A percentile compares a stretch with the other conserved stretches of the same genome.
Conservation (phyloP, 2,329 filamentous ascomycete genomes). For the Graphium sp. region DNA sequence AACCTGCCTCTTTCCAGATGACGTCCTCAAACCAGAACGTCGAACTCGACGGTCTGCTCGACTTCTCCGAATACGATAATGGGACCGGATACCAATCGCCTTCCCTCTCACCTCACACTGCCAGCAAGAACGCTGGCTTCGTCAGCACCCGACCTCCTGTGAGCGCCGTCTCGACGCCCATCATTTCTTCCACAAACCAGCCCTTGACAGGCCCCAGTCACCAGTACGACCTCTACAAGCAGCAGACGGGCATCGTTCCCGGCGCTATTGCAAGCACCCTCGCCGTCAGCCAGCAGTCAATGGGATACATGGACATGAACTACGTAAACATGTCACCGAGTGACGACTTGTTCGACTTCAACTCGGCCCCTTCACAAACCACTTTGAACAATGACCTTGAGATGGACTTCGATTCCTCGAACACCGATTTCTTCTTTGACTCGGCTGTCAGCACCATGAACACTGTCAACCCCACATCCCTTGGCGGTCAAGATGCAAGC, state of each 20-base stretch:
- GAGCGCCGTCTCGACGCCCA: conserved; percentile 35
- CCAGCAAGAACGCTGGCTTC: conserved; percentile 37
- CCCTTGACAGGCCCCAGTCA: conserved; percentile 71
- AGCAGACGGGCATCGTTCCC: conserved; percentile 83
- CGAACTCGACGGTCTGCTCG: conserved; percentile 40
- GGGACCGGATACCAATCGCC: conserved; percentile 40
- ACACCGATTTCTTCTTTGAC: conserved; percentile 50
- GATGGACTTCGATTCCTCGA: conserved; percentile 31
- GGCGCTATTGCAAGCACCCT: conserved; percentile 69
- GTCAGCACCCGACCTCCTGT: conserved; percentile 29
- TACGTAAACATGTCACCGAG: conserved; percentile 39
- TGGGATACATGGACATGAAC: conserved; percentile 32
- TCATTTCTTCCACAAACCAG: conserved; percentile 34
- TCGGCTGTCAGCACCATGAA: conserved; percentile 9
- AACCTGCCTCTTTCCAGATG: conserved; percentile 12
- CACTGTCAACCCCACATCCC: conserved; percentile 55
- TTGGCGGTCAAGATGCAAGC: conserved; percentile 36
- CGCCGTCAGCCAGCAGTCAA: conserved; percentile 53
- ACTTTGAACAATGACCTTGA: conserved; percentile 49
- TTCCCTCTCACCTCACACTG: conserved; percentile 34
- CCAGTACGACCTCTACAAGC: conserved; percentile 88
- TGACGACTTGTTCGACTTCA: conserved; percentile 58
- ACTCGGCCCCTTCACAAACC: conserved; percentile 43
- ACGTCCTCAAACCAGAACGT: conserved; percentile 24
- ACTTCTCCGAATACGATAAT: conserved; percentile 46